A percentile compares a stretch with the other conserved stretches of the same genome.
These are phyloP conservation scores for Sergeia podlipaevii DNA, from an alignment of 208 protist species.

Conservation along the genomic window DNA sequence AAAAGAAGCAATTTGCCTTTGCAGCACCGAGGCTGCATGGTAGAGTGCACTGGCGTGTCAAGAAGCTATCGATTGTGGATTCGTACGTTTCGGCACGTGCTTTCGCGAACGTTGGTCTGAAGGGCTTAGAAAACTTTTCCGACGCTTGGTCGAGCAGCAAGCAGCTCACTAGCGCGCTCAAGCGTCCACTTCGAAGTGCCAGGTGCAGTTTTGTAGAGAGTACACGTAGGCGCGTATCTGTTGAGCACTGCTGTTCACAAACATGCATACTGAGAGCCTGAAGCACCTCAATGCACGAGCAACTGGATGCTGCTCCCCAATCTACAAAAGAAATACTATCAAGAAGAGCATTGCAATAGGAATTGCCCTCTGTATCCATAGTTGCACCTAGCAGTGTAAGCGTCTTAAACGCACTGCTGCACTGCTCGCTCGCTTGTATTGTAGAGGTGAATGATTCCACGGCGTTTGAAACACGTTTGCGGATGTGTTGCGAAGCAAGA, in stretches of 20 bases:
- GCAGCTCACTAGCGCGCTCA: conserved; percentile 45
- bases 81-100: not conserved
- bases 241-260: conserved; percentile 6
- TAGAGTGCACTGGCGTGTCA: not conserved
- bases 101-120: not conserved
- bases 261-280: conserved; percentile 33
- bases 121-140: not conserved
- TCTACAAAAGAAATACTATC: conserved; percentile 30
- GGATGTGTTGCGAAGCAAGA: conserved; percentile 42
- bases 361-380: conserved; percentile 10
- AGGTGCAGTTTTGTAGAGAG: conserved; percentile 43
- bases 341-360: conserved; percentile 44
- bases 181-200: conserved; percentile 46
- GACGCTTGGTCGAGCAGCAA: conserved; percentile 12
- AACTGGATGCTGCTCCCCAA: conserved; percentile 31
- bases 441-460: conserved; percentile 39
- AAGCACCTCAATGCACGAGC: conserved; percentile 61
- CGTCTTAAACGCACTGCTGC: conserved; percentile 22
- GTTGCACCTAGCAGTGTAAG: conserved; percentile 33
- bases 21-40: not conserved
- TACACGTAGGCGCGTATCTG: conserved; percentile 20
- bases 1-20: not conserved
- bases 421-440: conserved; percentile 16
- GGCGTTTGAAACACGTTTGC: conserved; percentile 33
- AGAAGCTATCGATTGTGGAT: not conserved